Percentiles rank a stretch among this genome's conserved stretches.
Evolutionary conservation across 2,329 filamentous ascomycete species (phyloP).

Genomic region (Mycocentrospora acerina): DNA sequence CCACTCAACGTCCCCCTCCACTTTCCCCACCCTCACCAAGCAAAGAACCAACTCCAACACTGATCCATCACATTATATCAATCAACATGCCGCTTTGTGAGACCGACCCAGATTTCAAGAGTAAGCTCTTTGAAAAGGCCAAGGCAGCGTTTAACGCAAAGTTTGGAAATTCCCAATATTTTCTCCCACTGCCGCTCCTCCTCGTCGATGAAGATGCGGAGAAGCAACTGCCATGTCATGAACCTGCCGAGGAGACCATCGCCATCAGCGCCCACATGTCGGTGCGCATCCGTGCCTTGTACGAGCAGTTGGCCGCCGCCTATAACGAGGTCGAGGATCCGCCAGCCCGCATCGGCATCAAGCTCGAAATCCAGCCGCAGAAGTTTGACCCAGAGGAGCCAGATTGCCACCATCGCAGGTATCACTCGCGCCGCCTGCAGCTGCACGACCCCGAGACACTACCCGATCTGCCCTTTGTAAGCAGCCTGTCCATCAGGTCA

Average conservation of each 20-base stretch:
- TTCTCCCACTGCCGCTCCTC: slow-evolving; percentile 12
- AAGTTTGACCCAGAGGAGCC: slow-evolving; percentile 7
- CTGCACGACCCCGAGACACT: slow-evolving; percentile 9
- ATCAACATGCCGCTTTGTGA: slow-evolving; percentile 11
- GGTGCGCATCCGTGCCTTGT: slow-evolving; percentile 9
- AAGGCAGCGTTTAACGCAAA: slow-evolving; percentile 13
- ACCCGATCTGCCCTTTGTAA: slow-evolving; percentile 12
- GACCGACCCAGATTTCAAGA: slow-evolving; percentile 12
- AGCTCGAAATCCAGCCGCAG: slow-evolving; percentile 8
- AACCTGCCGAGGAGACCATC: slow-evolving; percentile 11
- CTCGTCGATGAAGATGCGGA: slow-evolving; percentile 9
- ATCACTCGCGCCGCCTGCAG: slow-evolving; percentile 13
- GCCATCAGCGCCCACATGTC: slow-evolving; percentile 10
- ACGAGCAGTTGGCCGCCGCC: slow-evolving; percentile 7
- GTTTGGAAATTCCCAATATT: slow-evolving; percentile 7
- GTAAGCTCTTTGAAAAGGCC: slow-evolving; percentile 7
- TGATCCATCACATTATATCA: slow-evolving; percentile 2
- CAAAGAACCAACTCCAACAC: slow-evolving; percentile 1
- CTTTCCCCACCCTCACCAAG: slow-evolving; percentile 1
- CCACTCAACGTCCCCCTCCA: slow-evolving; percentile 1
- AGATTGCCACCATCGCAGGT: slow-evolving; percentile 8
- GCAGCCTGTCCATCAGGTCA: slow-evolving; percentile 6
- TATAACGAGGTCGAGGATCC: slow-evolving; percentile 5
- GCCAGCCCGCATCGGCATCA: slow-evolving; percentile 9
- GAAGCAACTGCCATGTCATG: slow-evolving; percentile 6